phyloP scores from a whole-genome alignment of 2,329 filamentous ascomycete species.

The Colletotrichum falcatum region DNA sequence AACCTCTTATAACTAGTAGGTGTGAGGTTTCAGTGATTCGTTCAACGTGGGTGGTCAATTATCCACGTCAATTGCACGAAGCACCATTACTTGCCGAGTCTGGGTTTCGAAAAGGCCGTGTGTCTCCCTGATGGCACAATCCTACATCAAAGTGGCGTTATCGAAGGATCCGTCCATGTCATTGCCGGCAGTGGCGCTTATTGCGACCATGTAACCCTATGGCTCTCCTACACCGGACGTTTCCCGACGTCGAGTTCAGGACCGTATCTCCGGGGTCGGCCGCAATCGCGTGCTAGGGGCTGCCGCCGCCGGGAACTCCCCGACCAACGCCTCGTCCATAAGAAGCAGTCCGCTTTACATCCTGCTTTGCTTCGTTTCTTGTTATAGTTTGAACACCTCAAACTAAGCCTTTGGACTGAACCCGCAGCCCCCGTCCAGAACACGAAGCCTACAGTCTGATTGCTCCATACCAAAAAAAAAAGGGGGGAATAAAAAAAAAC shows the following conservation, averaged over 20 bases:
- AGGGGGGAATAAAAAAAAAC: no score
- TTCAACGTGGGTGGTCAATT: background rate
- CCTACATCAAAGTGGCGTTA: background rate
- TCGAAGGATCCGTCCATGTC: background rate
- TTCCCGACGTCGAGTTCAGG: background rate
- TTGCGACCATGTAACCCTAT: background rate
- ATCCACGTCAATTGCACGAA: background rate
- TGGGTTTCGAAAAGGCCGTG: background rate
- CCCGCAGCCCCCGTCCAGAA: background rate
- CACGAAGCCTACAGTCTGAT: background rate
- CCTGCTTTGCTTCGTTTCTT: background rate
- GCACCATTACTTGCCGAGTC: background rate
- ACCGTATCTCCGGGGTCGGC: background rate
- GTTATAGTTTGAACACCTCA: background rate
- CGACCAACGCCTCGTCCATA: background rate
- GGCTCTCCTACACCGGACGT: background rate
- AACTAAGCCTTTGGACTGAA: background rate
- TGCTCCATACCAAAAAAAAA: background rate
- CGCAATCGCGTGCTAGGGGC: background rate
- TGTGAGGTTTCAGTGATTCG: accelerated
- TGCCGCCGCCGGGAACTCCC: background rate
- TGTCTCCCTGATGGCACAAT: background rate
- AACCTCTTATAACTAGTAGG: background rate
- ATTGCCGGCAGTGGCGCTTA: no score
- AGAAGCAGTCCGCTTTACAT: background rate